These are phyloP conservation scores for Tetraselmis striata DNA, from an alignment of 139 green algal genomes.

Conservation along the genomic window DNA sequence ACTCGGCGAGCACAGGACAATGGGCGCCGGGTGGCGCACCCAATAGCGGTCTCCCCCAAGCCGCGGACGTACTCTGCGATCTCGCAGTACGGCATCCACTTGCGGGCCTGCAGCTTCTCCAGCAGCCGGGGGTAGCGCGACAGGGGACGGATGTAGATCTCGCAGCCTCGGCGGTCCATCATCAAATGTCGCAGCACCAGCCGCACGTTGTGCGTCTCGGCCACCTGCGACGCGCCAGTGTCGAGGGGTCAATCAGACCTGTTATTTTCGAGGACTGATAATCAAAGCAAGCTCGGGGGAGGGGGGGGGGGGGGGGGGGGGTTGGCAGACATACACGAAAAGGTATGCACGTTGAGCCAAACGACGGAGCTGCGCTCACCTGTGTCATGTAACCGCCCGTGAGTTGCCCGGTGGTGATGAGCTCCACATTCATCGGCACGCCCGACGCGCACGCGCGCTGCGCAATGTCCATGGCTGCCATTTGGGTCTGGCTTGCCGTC, in stretches of 20 bases:
- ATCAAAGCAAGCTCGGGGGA: too few relatives aligned
- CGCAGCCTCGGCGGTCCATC: not conserved
- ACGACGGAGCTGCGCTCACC: not conserved
- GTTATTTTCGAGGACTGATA: too few relatives aligned
- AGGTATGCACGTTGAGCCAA: too few relatives aligned
- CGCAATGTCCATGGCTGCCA: not conserved
- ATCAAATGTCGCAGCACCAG: not conserved
- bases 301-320: too few relatives aligned
- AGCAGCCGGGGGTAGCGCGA: not conserved
- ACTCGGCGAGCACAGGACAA: too few relatives aligned
- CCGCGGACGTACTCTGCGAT: not conserved
- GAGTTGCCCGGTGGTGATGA: not conserved
- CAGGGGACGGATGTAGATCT: not conserved
- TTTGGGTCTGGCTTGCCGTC: not conserved
- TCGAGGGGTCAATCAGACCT: too few relatives aligned
- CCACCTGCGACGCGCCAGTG: too few relatives aligned
- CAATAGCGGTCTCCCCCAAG: not conserved
- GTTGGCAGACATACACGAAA: too few relatives aligned
- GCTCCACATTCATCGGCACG: not conserved
- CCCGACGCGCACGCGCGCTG: not conserved
- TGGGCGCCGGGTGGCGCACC: not conserved
- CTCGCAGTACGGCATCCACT: not conserved
- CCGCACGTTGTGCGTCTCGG: not conserved
- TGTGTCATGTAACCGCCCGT: not conserved
- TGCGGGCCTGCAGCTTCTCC: not conserved